These are phyloP conservation scores for Durio zibethinus DNA, from an alignment of 345 rosid species.

Conservation along the genomic window DNA sequence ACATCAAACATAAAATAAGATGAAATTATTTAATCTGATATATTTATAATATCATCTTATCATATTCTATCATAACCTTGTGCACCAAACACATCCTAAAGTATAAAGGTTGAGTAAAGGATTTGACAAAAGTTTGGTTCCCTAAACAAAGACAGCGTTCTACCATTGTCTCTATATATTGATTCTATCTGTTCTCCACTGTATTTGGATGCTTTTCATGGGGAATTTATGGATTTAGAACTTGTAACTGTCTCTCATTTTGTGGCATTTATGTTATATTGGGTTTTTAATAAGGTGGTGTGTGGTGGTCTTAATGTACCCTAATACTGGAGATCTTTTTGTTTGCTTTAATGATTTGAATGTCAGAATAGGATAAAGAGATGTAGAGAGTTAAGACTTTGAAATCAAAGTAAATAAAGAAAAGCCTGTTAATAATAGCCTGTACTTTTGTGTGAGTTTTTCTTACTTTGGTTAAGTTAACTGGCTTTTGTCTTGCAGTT, in stretches of 20 bases:
- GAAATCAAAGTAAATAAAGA: background rate
- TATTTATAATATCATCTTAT: no score
- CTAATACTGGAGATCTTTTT: background rate
- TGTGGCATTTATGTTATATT: background rate
- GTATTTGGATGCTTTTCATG: background rate
- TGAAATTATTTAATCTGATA: no score
- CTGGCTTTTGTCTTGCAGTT: background rate
- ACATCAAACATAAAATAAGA: no score
- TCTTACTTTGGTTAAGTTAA: background rate
- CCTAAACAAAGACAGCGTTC: background rate
- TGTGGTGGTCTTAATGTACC: background rate
- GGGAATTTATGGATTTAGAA: background rate
- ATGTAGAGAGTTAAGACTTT: background rate
- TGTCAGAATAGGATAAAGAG: background rate
- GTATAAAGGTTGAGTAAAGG: background rate
- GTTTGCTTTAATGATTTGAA: background rate
- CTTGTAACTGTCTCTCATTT: slow-evolving; percentile 3
- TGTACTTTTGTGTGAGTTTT: background rate
- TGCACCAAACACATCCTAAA: no score
- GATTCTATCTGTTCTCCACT: background rate
- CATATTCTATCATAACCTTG: no score
- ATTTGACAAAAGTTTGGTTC: background rate
- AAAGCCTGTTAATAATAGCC: background rate
- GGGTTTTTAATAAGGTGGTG: background rate
- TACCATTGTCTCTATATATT: background rate